Conservation (phyloP, 2,329 filamentous ascomycete genomes). For the Aspergillus sp. region DNA sequence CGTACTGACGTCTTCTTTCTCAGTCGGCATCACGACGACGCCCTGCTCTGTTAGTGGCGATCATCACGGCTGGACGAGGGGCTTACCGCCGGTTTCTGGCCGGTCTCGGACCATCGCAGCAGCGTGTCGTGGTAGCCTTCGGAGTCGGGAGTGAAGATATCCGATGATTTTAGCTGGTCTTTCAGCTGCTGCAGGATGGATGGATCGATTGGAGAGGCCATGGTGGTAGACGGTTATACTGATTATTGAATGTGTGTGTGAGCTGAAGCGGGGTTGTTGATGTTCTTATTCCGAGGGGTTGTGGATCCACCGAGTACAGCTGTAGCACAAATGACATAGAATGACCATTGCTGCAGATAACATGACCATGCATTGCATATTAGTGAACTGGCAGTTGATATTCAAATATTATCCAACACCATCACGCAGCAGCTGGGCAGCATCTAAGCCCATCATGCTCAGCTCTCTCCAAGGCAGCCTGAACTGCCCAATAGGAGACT, state of each 20-base stretch:
- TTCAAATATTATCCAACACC: too few relatives aligned
- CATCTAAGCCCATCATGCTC: too few relatives aligned
- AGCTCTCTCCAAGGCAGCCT: too few relatives aligned
- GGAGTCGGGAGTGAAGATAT: constrained; percentile 16
- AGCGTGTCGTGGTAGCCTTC: constrained; percentile 18
- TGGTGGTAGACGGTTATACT: background rate
- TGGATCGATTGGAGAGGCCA: background rate
- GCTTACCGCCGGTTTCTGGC: constrained; percentile 24
- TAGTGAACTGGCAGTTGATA: too few relatives aligned
- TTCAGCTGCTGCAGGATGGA: constrained; percentile 6
- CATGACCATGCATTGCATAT: too few relatives aligned
- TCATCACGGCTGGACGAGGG: background rate
- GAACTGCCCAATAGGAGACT: too few relatives aligned
- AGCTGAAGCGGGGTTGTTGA: background rate
- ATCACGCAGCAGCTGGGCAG: too few relatives aligned
- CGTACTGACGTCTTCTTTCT: constrained; percentile 36
- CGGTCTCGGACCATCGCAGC: constrained; percentile 27
- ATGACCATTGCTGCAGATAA: too few relatives aligned
- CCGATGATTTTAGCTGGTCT: constrained; percentile 5
- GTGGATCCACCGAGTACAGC: too few relatives aligned
- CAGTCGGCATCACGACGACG: constrained; percentile 41
- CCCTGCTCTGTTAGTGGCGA: constrained; percentile 24
- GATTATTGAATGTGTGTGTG: too few relatives aligned
- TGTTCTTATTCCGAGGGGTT: too few relatives aligned
- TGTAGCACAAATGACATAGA: too few relatives aligned